Base-by-base conservation (phyloP, 345 rosid genomes). In the Carallia brachiata region DNA sequence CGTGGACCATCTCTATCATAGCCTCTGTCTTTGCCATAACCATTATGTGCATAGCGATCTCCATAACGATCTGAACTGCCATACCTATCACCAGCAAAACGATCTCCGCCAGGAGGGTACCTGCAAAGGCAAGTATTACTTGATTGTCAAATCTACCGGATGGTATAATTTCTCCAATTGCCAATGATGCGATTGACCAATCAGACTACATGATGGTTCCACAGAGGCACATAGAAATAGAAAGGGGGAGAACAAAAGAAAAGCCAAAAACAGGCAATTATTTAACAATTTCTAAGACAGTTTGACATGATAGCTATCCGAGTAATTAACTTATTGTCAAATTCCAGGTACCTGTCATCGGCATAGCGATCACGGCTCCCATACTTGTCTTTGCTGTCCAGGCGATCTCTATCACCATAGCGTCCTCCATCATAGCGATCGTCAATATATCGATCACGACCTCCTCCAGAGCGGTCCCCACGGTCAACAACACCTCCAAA, bases 341-440 rank as follows among this genome's bases (percentile, higher is more conserved):
- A 44, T 44, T 44, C 50, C 50, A 71, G 19, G 34, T 75, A 92
- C 99, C 98, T 92, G 89, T 96, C 96, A 55, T 75, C 78, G 40
- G 82, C 74, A 63, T 83, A 89, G 44, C 95, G 93, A 73, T 92
- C 97, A 59, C 90, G 96, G 37, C 80, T 82, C 30, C 87, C 84
- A 73, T 92, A 90, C 57, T 84, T 87, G 62, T 90, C 98, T 76
- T 88, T 79, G 77, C 86, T 71, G 34, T 92, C 98, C 84, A 88
- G 83, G 67, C 93, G 92, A 71, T 89, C 96, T 80, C 96, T 87
- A 52, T 82, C 97, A 68, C 94, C 90, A 81, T 76, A 88, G 9
- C 97, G 94, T 39, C 93, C 87, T 48, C 89, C 89, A 67, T 90
- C 98, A 74, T 92, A 92, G 19, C 97, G 96, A 67, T 92, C 94